Evolutionary conservation across 805 yeast genomes (phyloP), one percentile per base, ranked within the genome.

Genomic region (Candida anglica): DNA sequence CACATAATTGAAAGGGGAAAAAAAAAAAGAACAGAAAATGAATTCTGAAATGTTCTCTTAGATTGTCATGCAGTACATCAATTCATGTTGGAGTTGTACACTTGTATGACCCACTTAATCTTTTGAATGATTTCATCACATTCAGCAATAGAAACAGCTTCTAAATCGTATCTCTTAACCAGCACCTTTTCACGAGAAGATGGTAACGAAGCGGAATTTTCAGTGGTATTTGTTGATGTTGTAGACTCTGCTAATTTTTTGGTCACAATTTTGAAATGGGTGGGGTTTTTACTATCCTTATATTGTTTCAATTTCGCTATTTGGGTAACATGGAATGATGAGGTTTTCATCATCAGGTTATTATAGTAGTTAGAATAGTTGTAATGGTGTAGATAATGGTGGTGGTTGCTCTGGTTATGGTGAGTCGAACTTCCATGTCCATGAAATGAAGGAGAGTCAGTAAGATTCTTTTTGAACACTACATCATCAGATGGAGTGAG

Each of bases 121-220:
- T 81, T 81, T n/a, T 72, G 64, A 6, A 91, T 82, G 35, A 91
- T 89, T 41, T 85, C 95, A 23, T 68, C 70, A 29, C 93, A 77
- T 38, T 83, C 83, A 2, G 54, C 53, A 0, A 70, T 63, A 28
- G 69, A 73, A 5, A 67, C 66, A 0, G 96, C 93, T 48, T 89
- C 97, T 37, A 91, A 71, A 47, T 87, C 94, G 54, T 91, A 89
- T 47, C 93, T 76, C 55, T 89, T 88, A 20, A 82, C 75, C 2
- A 84, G 82, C 2, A 72, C 71, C 0, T 77, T 63, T 47, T 84
- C 85, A 56, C 72, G 70, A 11, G 10, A 9, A 9, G 23, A 9
- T 9, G 23, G 23, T n/a, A n/a, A n/a, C n/a, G n/a, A n/a, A n/a
- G n/a, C n/a, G n/a, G n/a, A n/a, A n/a, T n/a, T n/a, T n/a, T n/a